Evolutionary conservation across 176 grass and related monocot species (phyloP).

Genomic region (Thinopyrum elongatum): DNA sequence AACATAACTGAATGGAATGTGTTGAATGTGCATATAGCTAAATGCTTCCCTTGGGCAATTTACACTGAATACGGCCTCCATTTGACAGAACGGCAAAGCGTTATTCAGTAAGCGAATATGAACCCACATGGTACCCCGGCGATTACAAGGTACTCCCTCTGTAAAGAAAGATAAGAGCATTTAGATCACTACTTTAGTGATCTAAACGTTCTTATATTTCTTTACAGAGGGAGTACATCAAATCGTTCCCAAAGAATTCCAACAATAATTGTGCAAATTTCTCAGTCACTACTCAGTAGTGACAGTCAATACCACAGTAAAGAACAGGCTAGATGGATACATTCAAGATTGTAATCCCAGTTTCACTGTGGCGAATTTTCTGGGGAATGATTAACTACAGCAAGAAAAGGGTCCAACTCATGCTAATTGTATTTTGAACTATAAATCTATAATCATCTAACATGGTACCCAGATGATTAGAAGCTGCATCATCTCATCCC

Average conservation of each 20-base stretch:
- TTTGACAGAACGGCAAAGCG: not conserved
- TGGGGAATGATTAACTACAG: not conserved
- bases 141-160: no score
- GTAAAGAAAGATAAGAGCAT: no score
- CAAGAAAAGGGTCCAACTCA: not conserved
- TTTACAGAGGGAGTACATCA: no score
- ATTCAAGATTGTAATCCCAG: not conserved
- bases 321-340: not conserved
- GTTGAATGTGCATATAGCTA: not conserved
- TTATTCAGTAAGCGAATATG: not conserved
- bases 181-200: no score
- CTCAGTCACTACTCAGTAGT: not conserved
- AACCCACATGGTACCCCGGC: not conserved
- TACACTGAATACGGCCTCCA: not conserved
- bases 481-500: not conserved
- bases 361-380: not conserved
- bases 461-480: not conserved
- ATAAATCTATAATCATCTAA: not conserved
- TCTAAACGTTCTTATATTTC: no score
- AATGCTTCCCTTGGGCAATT: not conserved
- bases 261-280: not conserved
- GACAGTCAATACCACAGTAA: not conserved
- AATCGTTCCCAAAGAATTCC: not conserved
- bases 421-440: no score
- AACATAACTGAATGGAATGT: no score